phyloP scores from a whole-genome alignment of 2,329 filamentous ascomycete genomes.

The Fusarium sp. region DNA sequence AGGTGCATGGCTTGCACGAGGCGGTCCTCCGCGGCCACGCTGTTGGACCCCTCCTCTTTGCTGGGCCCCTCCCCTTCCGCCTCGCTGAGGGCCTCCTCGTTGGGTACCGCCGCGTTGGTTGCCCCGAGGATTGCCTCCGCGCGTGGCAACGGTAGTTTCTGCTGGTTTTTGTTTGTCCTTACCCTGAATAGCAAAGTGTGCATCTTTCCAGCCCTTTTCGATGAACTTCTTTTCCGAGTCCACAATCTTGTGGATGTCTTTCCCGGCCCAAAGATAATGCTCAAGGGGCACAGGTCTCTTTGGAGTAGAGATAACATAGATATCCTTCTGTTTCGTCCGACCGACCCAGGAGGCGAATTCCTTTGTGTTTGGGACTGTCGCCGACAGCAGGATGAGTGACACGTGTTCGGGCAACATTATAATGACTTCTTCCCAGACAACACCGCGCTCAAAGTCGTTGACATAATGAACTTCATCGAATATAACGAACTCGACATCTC shows the following conservation, averaged over 20 bases:
- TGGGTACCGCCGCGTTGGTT: slow-evolving; percentile 50
- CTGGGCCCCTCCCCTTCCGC: slow-evolving; percentile 63
- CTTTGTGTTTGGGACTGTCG: slow-evolving; percentile 96
- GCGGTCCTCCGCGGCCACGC: slow-evolving; percentile 64
- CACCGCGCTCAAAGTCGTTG: slow-evolving; percentile 93
- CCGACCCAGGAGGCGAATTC: slow-evolving; percentile 99
- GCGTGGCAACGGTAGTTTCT: slow-evolving; percentile 51
- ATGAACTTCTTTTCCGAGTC: slow-evolving; percentile 92
- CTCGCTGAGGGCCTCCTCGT: slow-evolving; percentile 57
- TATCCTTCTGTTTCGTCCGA: slow-evolving; percentile 97
- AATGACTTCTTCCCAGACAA: slow-evolving; percentile 99
- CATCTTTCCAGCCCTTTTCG: slow-evolving; percentile 94
- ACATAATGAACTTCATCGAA: slow-evolving; percentile 99
- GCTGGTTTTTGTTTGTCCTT: slow-evolving; percentile 77
- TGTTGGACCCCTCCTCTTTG: slow-evolving; percentile 62
- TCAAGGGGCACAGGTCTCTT: slow-evolving; percentile 95
- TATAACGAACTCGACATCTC: slow-evolving; percentile 98
- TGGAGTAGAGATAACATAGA: slow-evolving; percentile 97
- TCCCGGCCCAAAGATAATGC: slow-evolving; percentile 95
- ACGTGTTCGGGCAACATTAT: slow-evolving; percentile 99
- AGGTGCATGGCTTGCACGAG: slow-evolving; percentile 70
- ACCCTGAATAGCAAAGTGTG: slow-evolving; percentile 83
- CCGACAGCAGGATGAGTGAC: slow-evolving; percentile 92
- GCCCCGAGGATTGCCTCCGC: slow-evolving; percentile 55
- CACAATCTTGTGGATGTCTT: slow-evolving; percentile 93